Base-by-base conservation (phyloP, 495 filamentous ascomycete genomes). In the Xylaria acuta region DNA sequence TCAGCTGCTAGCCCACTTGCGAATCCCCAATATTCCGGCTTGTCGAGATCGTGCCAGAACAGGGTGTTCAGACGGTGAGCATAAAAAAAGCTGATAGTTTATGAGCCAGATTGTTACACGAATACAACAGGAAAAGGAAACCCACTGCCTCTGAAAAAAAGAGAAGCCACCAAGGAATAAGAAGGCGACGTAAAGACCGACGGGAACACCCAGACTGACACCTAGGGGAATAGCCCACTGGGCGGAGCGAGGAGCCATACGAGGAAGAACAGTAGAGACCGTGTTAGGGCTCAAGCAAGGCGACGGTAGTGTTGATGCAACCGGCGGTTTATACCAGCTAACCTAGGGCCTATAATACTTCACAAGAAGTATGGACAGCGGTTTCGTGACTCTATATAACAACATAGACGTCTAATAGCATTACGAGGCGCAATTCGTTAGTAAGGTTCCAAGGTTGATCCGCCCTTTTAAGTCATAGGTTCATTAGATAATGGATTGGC, bases 21-120 rank as follows among this genome's bases (percentile, higher is more conserved):
- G 77, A 96, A 97, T 0, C 94, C 94, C 84, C 94, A 97, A 47
- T 88, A 82, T 75, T 96, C 92, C 0, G 93, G 90, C 38, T 88
- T 82, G 72, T 94, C 90, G 45, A 92, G 66, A 77, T 96, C 86
- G 64, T 91, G 83, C 88, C 90, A 94, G 74, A 87, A 87, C 16
- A 86, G 79, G 0, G 91, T 90, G 72, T 94, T 88, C 69, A 95
- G 67, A 53, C 90, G 90, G 78, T 97, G 90, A 18, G 89, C 90
- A 80, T 97, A 97, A 20, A 97, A 79, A 27, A 89, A 90, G 73
- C 93, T 95, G 75, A 53, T 12, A 41, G 6, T n/a, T 20, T 1
- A 22, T 47, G 41, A 67, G 70, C 51, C 5, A 20, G 8, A 16
- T 47, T 54, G 1, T 7, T 25, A 54, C 34, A 43, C n/a, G 40